Percentiles rank a stretch among this genome's conserved stretches.
Evolutionary conservation across 345 rosid genomes (phyloP).

Genomic region (Moringa oleifera): DNA sequence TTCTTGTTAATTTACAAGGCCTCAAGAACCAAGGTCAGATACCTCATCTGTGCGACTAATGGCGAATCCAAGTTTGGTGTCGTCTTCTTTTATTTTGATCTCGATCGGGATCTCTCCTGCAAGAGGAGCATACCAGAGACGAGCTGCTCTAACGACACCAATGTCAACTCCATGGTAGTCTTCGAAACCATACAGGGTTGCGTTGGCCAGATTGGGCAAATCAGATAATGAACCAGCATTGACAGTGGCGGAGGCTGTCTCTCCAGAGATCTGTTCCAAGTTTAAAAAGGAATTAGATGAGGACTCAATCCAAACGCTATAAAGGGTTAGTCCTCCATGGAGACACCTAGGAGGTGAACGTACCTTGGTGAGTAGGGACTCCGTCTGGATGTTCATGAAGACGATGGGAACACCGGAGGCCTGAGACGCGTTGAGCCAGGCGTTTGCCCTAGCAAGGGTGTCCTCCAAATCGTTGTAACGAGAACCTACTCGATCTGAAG

Average conservation of each 20-base stretch:
- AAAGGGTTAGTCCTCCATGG: too few species aligned
- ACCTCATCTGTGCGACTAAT: constrained; percentile 99
- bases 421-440: constrained; percentile 84
- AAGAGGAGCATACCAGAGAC: constrained; percentile 86
- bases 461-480: constrained; percentile 89
- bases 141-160: constrained; percentile 90
- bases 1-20: too few species aligned
- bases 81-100: constrained; percentile 66
- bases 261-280: constrained; percentile 81
- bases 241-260: constrained; percentile 82
- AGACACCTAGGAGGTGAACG: not conserved
- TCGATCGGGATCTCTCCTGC: constrained; percentile 65
- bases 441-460: constrained; percentile 91
- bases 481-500: constrained; percentile 62
- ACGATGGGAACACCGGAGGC: constrained; percentile 73
- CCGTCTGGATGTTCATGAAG: constrained; percentile 90
- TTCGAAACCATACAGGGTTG: constrained; percentile 89
- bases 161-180: constrained; percentile 97
- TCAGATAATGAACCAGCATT: constrained; percentile 81
- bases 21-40: not conserved
- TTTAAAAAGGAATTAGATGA: too few species aligned
- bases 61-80: constrained; percentile 87
- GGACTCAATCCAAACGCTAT: too few species aligned
- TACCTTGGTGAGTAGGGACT: constrained; percentile 94
- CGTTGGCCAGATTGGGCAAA: constrained; percentile 65